Evolutionary conservation across 2,329 filamentous ascomycete species (phyloP), one percentile per base, ranked within the genome.

Genomic region (Xylariaceae sp.): DNA sequence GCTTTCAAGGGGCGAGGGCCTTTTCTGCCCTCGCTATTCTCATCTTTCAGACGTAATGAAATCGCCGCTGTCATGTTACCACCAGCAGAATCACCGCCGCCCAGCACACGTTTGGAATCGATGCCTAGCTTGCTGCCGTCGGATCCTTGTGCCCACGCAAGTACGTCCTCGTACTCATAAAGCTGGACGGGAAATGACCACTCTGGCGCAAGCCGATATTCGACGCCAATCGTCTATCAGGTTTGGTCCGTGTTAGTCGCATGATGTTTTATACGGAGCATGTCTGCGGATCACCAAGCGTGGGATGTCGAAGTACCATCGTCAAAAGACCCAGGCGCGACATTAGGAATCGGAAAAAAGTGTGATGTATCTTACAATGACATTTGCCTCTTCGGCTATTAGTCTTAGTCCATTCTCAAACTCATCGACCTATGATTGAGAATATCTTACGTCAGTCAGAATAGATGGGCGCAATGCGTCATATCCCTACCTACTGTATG

Each of bases 391-490:
- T 66, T 27, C 65, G 18, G 65, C 62, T 18, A 67, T 39, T 14
- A 69, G 49, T 19, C 66, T 56, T 39, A 66, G 55, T 6, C 67
- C 64, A 32, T 70, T 66, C 48, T 71, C 66, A 44, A 69, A 70
- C 40, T 71, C 67, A 40, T 71, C 63, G 9, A 69, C 64, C 22
- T 27, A 27, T 27, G 7, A 27, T 5, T 27, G 22, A 27, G 22
- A 27, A 27, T 27, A 27, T 7, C 7, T 7, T 27, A 27, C 22
- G 22, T 27, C 7, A 27, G 22, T 27, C 4, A 7, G 4, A 27
- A 27, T 27, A 27, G 22, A 27, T n/a, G 22, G 7, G 22, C 22
- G 7, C 22, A 7, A 27, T 7, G 22, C 7, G 22, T 27, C 22
- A 27, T 27, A 27, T 27, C 4, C 22, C 4, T 27, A 27, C 22